phyloP scores from a whole-genome alignment of 192 early-diverging fungal species.

The Mortierella hygrophila region DNA sequence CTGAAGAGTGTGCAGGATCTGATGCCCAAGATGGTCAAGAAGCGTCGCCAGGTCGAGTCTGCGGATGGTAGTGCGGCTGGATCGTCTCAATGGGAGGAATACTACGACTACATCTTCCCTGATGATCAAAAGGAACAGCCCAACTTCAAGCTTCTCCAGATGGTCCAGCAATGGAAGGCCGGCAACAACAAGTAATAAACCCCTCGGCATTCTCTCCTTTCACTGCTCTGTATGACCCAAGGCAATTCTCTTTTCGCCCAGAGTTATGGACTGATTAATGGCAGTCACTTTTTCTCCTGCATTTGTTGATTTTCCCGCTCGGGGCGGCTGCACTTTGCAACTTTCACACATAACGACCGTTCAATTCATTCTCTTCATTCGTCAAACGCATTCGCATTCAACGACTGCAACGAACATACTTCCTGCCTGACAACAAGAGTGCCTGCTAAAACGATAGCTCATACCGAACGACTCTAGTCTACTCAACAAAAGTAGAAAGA shows the following conservation, averaged over 20 bases:
- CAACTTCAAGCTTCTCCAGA: conserved; percentile 90
- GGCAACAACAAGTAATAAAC: conserved; percentile 6
- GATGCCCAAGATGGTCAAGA: conserved; percentile 94
- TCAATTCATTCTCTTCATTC: background rate
- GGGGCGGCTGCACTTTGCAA: background rate
- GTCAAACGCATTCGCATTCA: background rate
- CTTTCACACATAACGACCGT: background rate
- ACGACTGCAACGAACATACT: background rate
- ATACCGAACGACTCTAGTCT: background rate
- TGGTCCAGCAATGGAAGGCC: conserved; percentile 89
- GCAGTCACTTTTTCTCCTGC: background rate
- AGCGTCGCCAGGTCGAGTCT: conserved; percentile 77
- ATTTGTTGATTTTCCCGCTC: background rate
- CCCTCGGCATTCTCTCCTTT: background rate
- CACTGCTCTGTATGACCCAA: background rate
- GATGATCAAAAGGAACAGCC: conserved; percentile 92
- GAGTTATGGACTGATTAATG: background rate
- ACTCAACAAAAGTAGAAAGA: background rate
- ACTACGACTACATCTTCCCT: conserved; percentile 98
- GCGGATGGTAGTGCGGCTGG: conserved; percentile 55
- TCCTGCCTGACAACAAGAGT: background rate
- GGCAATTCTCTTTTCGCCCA: background rate
- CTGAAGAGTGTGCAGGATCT: conserved; percentile 73
- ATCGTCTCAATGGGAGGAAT: conserved; percentile 91
- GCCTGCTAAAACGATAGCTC: background rate